Evolutionary conservation across 306 rosid genomes (phyloP), one percentile per base, ranked within the genome.

Genomic region (Alnus rubra): DNA sequence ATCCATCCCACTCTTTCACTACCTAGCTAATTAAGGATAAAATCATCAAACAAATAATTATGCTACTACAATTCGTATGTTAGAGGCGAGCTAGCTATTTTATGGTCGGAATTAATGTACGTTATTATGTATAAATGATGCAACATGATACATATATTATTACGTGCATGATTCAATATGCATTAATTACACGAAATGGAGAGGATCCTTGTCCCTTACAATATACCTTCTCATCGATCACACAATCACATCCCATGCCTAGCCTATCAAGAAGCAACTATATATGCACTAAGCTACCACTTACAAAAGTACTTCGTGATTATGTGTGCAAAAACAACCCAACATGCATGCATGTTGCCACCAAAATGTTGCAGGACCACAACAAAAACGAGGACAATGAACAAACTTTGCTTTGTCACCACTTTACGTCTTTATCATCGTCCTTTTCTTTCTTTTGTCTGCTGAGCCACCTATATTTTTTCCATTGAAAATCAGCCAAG

Each of bases 321-420:
- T 85, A 45, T 68, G 81, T 52, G 82, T 73, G 83, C 74, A 79
- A 48, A 56, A 70, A 69, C 23, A 76, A 58, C 69, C 75, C 60
- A 45, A 49, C 84, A 82, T 82, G 73, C 60, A 65, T 44, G 70
- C 14, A 9, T 16, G 12, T 42, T 65, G 63, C 28, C 28, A 23
- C 28, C 28, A 23, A 23, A 23, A 23, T 23, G 28, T 23, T 23
- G 48, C 50, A 83, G 84, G 88, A 81, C 90, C 90, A 88, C 52
- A 75, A 73, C 76, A 59, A 76, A 83, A 73, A 60, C 84, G 77
- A 86, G 84, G 83, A 87, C 86, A 83, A 76, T 81, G 54, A 82
- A 79, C 79, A 10, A 82, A 76, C 70, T 48, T 71, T 70, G 54
- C 69, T 54, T 54, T 83, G 83, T 80, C 65, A 59, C 82, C 79